These are phyloP conservation scores for Acanthamoeba sp. DNA, from an alignment of 208 protist species.

Conservation along the genomic window DNA sequence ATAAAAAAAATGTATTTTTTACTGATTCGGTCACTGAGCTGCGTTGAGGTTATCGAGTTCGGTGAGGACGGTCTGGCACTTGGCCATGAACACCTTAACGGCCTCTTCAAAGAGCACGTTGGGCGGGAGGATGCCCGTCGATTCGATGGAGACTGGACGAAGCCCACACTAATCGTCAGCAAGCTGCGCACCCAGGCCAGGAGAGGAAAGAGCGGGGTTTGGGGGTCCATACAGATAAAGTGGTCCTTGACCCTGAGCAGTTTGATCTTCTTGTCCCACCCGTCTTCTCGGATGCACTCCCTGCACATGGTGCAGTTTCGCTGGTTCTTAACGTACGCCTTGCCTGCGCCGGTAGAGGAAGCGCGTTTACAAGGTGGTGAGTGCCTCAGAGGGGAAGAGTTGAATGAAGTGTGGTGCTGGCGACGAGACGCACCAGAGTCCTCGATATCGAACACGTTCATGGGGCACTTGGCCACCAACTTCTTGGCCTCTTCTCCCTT, in stretches of 20 bases:
- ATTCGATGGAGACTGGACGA: slow-evolving; percentile 77
- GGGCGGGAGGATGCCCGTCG: slow-evolving; percentile 71
- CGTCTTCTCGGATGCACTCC: slow-evolving; percentile 96
- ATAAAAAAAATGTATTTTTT: neutral
- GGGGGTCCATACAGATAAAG: slow-evolving; percentile 93
- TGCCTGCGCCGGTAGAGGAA: neutral
- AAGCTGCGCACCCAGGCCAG: neutral
- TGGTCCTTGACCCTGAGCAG: slow-evolving; percentile 88
- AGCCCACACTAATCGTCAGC: neutral
- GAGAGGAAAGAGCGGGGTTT: neutral
- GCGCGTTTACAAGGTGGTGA: no score
- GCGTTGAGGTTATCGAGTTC: slow-evolving; percentile 61
- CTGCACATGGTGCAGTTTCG: slow-evolving; percentile 97
- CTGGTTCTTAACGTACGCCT: slow-evolving; percentile 89
- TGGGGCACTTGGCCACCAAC: slow-evolving; percentile 93
- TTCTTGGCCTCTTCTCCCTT: slow-evolving; percentile 90
- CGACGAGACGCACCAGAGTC: slow-evolving; percentile 75
- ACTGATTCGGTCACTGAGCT: neutral
- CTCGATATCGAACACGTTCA: slow-evolving; percentile 96
- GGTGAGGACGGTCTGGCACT: slow-evolving; percentile 51
- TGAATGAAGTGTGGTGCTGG: neutral
- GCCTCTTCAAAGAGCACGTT: slow-evolving; percentile 70
- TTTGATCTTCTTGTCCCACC: slow-evolving; percentile 82
- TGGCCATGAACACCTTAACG: slow-evolving; percentile 70
- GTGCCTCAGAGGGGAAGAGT: neutral